Evolutionary conservation across 1,139 yeast genomes (phyloP).

Genomic region (Diutina catenulata): DNA sequence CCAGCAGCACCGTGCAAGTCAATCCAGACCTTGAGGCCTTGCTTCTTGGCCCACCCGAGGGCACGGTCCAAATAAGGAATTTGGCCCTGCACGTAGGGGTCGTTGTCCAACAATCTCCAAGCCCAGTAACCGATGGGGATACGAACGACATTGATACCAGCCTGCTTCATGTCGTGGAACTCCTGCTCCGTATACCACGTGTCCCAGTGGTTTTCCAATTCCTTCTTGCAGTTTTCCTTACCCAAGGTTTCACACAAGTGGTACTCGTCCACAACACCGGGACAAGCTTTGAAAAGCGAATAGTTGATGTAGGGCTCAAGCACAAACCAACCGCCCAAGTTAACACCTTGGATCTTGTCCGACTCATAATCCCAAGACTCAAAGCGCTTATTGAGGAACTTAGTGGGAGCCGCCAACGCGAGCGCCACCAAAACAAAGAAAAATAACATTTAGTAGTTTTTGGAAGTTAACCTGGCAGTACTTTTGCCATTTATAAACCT

Average conservation of each 20-base stretch:
- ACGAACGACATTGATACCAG: constrained; percentile 78
- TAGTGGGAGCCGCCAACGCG: constrained; percentile 1
- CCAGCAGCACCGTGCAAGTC: constrained; percentile 96
- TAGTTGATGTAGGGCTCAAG: constrained; percentile 81
- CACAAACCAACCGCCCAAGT: constrained; percentile 89
- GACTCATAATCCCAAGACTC: constrained; percentile 29
- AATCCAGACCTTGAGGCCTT: constrained; percentile 70
- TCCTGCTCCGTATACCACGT: constrained; percentile 72
- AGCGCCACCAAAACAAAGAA: neutral
- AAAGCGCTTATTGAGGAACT: neutral
- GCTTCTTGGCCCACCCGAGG: constrained; percentile 56
- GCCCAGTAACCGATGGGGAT: constrained; percentile 98
- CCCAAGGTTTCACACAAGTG: constrained; percentile 59
- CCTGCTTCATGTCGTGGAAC: constrained; percentile 43
- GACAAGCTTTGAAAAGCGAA: constrained; percentile 57
- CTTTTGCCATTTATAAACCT: too few relatives aligned
- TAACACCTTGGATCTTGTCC: constrained; percentile 61
- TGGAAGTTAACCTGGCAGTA: too few relatives aligned
- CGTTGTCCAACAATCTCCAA: constrained; percentile 46
- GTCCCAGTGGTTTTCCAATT: constrained; percentile 64
- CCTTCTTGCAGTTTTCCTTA: constrained; percentile 35
- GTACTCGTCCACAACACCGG: constrained; percentile 64
- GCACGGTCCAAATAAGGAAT: constrained; percentile 62
- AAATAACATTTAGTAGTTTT: too few relatives aligned
- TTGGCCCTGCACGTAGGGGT: constrained; percentile 89